These are phyloP conservation scores for Diversispora epigaea DNA, from an alignment of 192 early-diverging fungal genomes.

Conservation along the genomic window DNA sequence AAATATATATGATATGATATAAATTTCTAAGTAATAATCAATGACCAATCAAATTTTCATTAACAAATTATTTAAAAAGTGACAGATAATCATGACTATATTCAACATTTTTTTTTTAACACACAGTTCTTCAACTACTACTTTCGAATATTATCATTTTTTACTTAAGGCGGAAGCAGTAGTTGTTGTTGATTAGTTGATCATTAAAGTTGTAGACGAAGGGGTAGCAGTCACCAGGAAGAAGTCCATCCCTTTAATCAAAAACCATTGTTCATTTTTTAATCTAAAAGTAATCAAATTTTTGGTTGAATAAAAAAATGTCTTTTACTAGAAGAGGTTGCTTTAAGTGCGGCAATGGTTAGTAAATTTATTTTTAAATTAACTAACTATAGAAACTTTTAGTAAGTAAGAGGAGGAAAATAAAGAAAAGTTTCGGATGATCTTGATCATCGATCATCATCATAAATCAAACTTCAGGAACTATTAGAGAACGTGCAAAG, in stretches of 20 bases:
- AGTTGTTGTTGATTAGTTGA: conserved; percentile 21
- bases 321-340: conserved; percentile 49
- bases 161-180: conserved; percentile 21
- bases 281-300: not conserved
- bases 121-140: too few species aligned
- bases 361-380: not conserved
- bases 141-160: not conserved
- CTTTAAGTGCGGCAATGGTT: conserved; percentile 61
- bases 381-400: not conserved
- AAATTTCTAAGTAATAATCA: too few species aligned
- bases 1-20: too few species aligned
- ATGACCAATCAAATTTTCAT: too few species aligned
- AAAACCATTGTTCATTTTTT: not conserved
- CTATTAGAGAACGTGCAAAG: not conserved
- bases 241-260: conserved; percentile 14
- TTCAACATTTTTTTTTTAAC: too few species aligned
- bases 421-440: not conserved
- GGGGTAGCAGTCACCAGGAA: conserved; percentile 15
- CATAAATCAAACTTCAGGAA: not conserved
- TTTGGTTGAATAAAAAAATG: conserved; percentile 14
- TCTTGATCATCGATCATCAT: not conserved
- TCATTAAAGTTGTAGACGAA: conserved; percentile 19
- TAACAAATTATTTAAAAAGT: too few species aligned
- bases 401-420: not conserved
- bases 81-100: too few species aligned